These are phyloP conservation scores for Penicilliopsis zonata DNA, from an alignment of 495 filamentous ascomycete genomes.

Conservation along the genomic window DNA sequence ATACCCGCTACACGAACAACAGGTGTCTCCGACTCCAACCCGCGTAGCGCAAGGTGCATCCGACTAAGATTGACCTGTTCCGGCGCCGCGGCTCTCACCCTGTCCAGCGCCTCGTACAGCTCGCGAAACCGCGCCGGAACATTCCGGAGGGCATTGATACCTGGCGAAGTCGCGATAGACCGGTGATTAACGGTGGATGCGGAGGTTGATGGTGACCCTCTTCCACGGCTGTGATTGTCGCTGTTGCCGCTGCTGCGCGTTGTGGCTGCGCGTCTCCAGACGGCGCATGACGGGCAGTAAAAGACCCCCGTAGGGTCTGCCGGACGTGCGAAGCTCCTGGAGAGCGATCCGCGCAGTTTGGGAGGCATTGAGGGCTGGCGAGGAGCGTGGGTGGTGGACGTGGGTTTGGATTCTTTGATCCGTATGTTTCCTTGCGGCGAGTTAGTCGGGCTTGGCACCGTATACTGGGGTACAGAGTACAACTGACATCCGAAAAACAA, in stretches of 20 bases:
- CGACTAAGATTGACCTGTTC: constrained; percentile 63
- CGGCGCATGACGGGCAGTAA: constrained; percentile 29
- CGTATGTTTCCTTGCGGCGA: no score
- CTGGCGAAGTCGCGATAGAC: constrained; percentile 10
- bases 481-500: no score
- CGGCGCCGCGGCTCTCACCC: constrained; percentile 48
- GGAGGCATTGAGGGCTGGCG: constrained; percentile 22
- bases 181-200: not conserved
- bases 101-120: constrained; percentile 49
- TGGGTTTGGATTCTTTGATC: no score
- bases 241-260: constrained; percentile 12
- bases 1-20: constrained; percentile 61
- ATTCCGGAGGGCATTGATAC: constrained; percentile 13
- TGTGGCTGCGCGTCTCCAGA: constrained; percentile 19
- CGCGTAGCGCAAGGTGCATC: constrained; percentile 67
- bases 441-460: no score
- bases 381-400: constrained; percentile 3
- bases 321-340: constrained; percentile 21
- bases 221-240: not conserved
- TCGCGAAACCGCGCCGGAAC: constrained; percentile 26
- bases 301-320: constrained; percentile 13
- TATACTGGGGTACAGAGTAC: no score
- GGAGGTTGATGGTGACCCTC: not conserved
- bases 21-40: constrained; percentile 51
- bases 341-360: constrained; percentile 27